A percentile compares a stretch with the other conserved stretches of the same genome.
phyloP scores from a whole-genome alignment of 805 yeast genomes.

The Candida manassasensis region DNA sequence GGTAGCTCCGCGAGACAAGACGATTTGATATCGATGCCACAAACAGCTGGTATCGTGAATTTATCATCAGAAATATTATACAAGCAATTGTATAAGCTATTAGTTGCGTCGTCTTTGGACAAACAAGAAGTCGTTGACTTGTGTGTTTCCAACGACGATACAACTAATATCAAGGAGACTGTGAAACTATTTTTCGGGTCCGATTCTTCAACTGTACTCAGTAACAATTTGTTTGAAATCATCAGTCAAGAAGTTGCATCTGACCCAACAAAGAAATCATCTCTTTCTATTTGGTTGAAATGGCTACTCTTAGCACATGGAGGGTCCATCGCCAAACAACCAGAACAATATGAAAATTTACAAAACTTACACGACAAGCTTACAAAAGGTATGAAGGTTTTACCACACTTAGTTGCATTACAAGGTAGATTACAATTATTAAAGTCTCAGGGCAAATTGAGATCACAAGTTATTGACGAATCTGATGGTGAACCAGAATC shows the following conservation, averaged over 20 bases:
- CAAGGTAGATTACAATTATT: conserved; percentile 84
- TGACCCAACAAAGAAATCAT: conserved; percentile 22
- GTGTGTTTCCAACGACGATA: conserved; percentile 27
- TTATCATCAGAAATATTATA: conserved; percentile 19
- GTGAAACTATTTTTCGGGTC: conserved; percentile 30
- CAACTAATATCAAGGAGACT: conserved; percentile 25
- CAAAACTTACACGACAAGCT: conserved; percentile 56
- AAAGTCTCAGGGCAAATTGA: conserved; percentile 67
- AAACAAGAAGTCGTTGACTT: conserved; percentile 16
- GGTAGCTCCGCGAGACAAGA: conserved; percentile 14
- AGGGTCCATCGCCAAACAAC: conserved; percentile 50
- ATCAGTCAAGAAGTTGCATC: conserved; percentile 24
- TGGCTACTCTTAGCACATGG: conserved; percentile 74
- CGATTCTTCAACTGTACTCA: conserved; percentile 23
- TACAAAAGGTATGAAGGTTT: conserved; percentile 47
- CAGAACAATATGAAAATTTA: conserved; percentile 50
- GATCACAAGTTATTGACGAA: conserved; percentile 28
- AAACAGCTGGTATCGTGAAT: conserved; percentile 15
- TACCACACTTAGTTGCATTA: conserved; percentile 68
- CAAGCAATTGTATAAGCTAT: conserved; percentile 12
- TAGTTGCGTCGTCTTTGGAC: conserved; percentile 9
- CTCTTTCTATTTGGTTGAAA: conserved; percentile 63
- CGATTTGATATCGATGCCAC: conserved; percentile 10
- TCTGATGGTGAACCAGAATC: conserved; percentile 13
- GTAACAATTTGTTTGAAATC: conserved; percentile 22